Percentiles rank a stretch among this genome's conserved stretches.
Evolutionary conservation across 768 basidiomycete genomes (phyloP).

Genomic region (Leccinellum albellum): DNA sequence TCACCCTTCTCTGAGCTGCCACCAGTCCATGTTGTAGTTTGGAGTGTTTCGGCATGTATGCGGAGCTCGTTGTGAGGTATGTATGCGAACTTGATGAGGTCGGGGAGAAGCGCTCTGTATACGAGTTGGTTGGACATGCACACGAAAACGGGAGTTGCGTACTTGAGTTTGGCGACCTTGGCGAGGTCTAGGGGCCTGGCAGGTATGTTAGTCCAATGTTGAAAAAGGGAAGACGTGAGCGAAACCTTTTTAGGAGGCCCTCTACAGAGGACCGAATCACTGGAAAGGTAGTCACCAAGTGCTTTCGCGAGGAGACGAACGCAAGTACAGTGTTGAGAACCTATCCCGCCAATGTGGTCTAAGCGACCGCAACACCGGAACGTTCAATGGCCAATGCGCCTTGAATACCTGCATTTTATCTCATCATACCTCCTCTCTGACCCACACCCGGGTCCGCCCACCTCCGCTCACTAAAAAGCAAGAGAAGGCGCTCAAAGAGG

Average conservation of each 20-base stretch:
- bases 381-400: constrained; percentile 20
- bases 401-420: constrained; percentile 38
- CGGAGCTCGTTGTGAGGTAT: constrained; percentile 61
- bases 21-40: constrained; percentile 12
- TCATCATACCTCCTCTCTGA: constrained; percentile 17
- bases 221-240: not conserved
- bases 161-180: constrained; percentile 85
- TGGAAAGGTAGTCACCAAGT: constrained; percentile 76
- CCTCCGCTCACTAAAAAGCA: constrained; percentile 32
- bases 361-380: not conserved
- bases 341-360: constrained; percentile 33
- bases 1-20: no score
- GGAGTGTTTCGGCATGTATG: constrained; percentile 41
- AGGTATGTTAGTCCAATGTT: not conserved
- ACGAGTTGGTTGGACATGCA: not conserved
- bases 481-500: constrained; percentile 25
- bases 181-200: constrained; percentile 73
- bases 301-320: constrained; percentile 78
- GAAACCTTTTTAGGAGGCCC: constrained; percentile 68
- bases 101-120: constrained; percentile 72
- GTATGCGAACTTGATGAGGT: constrained; percentile 79
- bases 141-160: not conserved
- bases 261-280: constrained; percentile 78
- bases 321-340: constrained; percentile 87
- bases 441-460: constrained; percentile 19